Evolutionary conservation across 805 yeast genomes (phyloP), one percentile per base, ranked within the genome.

Genomic region (Trichomonascus vanleenenianus): DNA sequence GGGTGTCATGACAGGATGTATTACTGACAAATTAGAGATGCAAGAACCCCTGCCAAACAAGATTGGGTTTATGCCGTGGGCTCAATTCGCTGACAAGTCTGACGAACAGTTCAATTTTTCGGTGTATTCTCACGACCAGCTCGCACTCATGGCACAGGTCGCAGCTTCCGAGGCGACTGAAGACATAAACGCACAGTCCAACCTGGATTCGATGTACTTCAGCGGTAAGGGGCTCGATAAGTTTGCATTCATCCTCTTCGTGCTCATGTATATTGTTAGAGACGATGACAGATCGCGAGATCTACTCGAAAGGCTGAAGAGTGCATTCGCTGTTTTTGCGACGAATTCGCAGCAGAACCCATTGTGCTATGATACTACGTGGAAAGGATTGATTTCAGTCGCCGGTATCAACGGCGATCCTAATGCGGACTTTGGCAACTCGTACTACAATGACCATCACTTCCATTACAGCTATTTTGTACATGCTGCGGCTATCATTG

Each of bases 391-490:
- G 6, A 74, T 85, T 9, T 83, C 95, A 0, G 71, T 81, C 0
- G 85, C 87, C 0, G 78, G 76, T 2, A 42, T 62, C 30, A 70
- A 65, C 33, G 72, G 64, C 5, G 72, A 71, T 48, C 55, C 72
- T 22, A 61, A 70, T 32, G 77, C 77, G 22, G 96, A 88, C 65
- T 86, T 72, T 60, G 95, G 94, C 40, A 74, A 82, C 60, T 75
- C 84, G 19, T 83, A 76, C 60, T 85, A 85, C 64, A 85, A 85
- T 55, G 95, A 86, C 57, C 95, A 86, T 56, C 93, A 85, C 59
- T 86, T 85, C 74, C 94, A 86, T 61, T 86, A 83, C 57, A 93
- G 93, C 9, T 86, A 85, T 62, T 81, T 79, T 54, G 72, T 85
- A 40, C 89, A 85, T 59, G 84, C 94, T 1, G 94, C 94, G 4